Evolutionary conservation across 106 monocot species (phyloP).

Genomic region (Alisma plantagoaquatica): DNA sequence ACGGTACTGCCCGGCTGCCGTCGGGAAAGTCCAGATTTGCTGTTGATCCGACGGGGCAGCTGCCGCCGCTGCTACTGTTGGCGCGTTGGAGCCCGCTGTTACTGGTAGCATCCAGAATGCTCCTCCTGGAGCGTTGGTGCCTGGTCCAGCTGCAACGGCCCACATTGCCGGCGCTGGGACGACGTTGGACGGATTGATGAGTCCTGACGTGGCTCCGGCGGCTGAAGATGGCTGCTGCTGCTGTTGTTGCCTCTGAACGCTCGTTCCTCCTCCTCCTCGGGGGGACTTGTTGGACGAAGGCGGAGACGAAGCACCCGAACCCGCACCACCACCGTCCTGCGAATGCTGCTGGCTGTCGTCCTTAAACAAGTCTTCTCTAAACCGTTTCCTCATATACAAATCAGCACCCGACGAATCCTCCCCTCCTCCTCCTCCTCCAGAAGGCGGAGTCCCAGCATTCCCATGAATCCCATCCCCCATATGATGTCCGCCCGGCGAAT

Average conservation of each 20-base stretch:
- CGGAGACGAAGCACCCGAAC: constrained; percentile 22
- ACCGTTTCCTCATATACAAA: constrained; percentile 59
- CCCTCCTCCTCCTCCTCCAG: constrained; percentile 10
- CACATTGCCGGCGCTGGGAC: constrained; percentile 68
- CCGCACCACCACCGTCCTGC: constrained; percentile 3
- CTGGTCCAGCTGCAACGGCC: constrained; percentile 41
- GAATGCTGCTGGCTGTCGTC: constrained; percentile 35
- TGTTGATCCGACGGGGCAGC: constrained; percentile 15
- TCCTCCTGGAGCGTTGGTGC: constrained; percentile 30
- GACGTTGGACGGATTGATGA: constrained; percentile 19
- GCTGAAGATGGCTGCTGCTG: constrained; percentile 2
- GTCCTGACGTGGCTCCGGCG: constrained; percentile 3
- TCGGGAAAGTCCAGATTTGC: constrained; percentile 62
- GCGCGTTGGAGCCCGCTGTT: constrained; percentile 17
- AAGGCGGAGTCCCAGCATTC: not conserved
- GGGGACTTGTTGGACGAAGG: constrained; percentile 16
- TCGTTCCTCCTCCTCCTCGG: constrained; percentile 8
- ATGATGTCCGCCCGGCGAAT: constrained; percentile 5
- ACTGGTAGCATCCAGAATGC: constrained; percentile 98
- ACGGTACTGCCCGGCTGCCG: constrained; percentile 43
- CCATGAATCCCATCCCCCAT: constrained; percentile 13
- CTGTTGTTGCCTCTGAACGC: constrained; percentile 13
- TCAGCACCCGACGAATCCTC: constrained; percentile 24
- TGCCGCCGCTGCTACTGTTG: constrained; percentile 8
- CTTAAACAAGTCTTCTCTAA: constrained; percentile 75